Evolutionary conservation across 345 rosid species (phyloP).

Genomic region (Gossypium ekmanianum): DNA sequence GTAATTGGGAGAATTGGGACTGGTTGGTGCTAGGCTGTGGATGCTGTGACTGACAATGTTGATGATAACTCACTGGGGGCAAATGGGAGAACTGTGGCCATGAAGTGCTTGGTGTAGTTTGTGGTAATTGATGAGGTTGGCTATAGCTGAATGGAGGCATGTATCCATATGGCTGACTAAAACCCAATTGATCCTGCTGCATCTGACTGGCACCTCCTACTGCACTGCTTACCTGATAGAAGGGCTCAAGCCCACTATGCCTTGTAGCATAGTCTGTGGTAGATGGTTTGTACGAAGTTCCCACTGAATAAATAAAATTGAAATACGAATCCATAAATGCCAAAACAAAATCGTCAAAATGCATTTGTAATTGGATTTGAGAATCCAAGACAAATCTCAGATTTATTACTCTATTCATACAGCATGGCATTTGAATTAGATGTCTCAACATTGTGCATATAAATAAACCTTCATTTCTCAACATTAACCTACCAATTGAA

Average conservation of each 20-base stretch:
- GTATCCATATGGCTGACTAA: slow-evolving; percentile 1
- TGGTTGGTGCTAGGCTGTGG: slow-evolving; percentile 24
- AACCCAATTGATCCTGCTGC: slow-evolving; percentile 16
- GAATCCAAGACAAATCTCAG: background rate
- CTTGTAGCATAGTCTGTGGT: slow-evolving; percentile 12
- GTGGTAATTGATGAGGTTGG: slow-evolving; percentile 17
- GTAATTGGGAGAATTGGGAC: slow-evolving; percentile 18
- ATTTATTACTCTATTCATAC: background rate
- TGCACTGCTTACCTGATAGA: slow-evolving; percentile 12
- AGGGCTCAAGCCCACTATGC: slow-evolving; percentile 12
- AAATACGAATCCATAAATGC: background rate
- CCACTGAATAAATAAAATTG: slow-evolving; percentile 3
- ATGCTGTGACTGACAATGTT: slow-evolving; percentile 18
- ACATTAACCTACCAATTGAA: background rate
- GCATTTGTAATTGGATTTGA: background rate
- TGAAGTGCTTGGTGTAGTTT: slow-evolving; percentile 20
- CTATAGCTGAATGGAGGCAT: slow-evolving; percentile 16
- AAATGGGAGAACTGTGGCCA: slow-evolving; percentile 17
- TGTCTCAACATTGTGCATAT: background rate
- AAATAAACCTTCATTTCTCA: background rate
- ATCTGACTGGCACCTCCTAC: slow-evolving; percentile 11
- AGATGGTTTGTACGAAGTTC: background rate
- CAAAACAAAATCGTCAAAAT: background rate
- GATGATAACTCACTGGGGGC: slow-evolving; percentile 14
- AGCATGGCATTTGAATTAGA: background rate